These are phyloP conservation scores for Neonothopanus nambi DNA, from an alignment of 1,284 basidiomycete species.

Conservation along the genomic window DNA sequence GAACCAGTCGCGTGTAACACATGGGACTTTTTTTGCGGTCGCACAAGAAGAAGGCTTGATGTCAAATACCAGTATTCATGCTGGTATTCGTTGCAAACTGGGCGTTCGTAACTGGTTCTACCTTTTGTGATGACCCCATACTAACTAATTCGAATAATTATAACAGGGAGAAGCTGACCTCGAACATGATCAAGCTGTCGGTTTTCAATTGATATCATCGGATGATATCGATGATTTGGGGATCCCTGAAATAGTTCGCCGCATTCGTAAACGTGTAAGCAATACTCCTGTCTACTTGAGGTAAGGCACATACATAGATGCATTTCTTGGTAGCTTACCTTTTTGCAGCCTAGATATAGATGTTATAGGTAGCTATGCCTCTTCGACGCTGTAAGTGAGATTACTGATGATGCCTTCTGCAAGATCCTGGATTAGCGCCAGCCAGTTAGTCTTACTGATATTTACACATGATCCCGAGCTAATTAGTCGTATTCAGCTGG, in stretches of 20 bases:
- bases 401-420: neutral
- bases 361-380: constrained; percentile 56
- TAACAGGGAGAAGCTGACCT: constrained; percentile 58
- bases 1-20: constrained; percentile 66
- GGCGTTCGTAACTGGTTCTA: constrained; percentile 37
- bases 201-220: constrained; percentile 71
- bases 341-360: constrained; percentile 71
- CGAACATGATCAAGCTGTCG: constrained; percentile 60
- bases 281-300: constrained; percentile 75
- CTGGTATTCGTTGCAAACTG: constrained; percentile 76
- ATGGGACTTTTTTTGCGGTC: constrained; percentile 77
- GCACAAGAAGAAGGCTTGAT: constrained; percentile 75
- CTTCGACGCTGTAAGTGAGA: neutral
- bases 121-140: neutral
- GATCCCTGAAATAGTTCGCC: constrained; percentile 56
- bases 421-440: constrained; percentile 78
- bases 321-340: constrained; percentile 6
- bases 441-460: constrained; percentile 69
- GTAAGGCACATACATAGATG: constrained; percentile 24
- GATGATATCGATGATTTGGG: constrained; percentile 78
- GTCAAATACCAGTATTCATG: constrained; percentile 72
- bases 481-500: constrained; percentile 48
- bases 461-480: no score
- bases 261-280: constrained; percentile 65
- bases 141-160: neutral